Percentiles rank a stretch among this genome's conserved stretches.
phyloP scores from a whole-genome alignment of 1,284 basidiomycete species.

The Termitomyces sp. region DNA sequence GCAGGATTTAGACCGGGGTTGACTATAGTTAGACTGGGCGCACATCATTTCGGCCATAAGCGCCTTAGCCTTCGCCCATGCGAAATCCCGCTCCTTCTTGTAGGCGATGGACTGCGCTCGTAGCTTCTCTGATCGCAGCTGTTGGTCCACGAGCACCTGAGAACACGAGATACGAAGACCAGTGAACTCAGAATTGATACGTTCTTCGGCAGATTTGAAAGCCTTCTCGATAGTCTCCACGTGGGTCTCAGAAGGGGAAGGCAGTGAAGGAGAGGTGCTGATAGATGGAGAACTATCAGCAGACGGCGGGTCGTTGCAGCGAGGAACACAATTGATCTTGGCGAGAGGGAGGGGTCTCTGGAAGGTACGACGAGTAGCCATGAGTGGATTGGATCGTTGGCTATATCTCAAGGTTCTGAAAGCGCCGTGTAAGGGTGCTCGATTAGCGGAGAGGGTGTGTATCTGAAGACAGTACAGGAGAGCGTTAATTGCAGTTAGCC shows the following conservation, averaged over 20 bases:
- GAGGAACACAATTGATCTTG: background rate
- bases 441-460: background rate
- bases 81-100: conserved; percentile 29
- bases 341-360: background rate
- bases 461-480: background rate
- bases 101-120: conserved; percentile 26
- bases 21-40: background rate
- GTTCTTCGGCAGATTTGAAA: conserved; percentile 26
- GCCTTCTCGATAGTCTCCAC: conserved; percentile 24
- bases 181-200: conserved; percentile 25
- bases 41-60: conserved; percentile 17
- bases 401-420: background rate
- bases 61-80: conserved; percentile 21
- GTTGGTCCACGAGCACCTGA: conserved; percentile 26
- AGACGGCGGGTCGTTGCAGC: background rate
- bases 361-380: background rate
- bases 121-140: conserved; percentile 27
- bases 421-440: conserved; percentile 6
- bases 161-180: conserved; percentile 27
- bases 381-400: background rate
- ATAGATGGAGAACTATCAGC: background rate
- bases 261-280: background rate
- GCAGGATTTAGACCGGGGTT: conserved; percentile 4
- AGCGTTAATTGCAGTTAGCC: background rate
- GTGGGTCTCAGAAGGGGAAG: background rate